phyloP scores from a whole-genome alignment of 2,329 filamentous ascomycete genomes.

The Diaporthe amygdali region DNA sequence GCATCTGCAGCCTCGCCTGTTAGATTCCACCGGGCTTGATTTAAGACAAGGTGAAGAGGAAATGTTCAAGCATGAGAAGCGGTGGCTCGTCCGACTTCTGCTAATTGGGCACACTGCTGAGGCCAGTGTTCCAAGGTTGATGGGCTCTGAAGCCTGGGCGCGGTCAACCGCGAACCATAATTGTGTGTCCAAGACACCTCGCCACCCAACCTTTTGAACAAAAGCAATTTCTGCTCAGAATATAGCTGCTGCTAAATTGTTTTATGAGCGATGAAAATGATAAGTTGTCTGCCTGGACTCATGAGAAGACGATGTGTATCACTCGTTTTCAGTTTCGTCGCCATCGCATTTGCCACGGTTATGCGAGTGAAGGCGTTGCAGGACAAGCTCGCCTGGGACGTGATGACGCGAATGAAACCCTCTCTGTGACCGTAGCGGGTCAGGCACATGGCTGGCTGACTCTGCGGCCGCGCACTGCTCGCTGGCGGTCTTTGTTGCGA shows the following conservation, averaged over 20 bases:
- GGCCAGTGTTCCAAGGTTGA: neutral
- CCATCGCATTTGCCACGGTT: neutral
- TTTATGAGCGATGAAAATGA: neutral
- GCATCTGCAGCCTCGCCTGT: neutral
- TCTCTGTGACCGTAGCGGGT: constrained; percentile 2
- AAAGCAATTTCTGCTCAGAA: neutral
- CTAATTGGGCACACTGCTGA: neutral
- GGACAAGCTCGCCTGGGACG: neutral
- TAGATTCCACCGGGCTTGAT: neutral
- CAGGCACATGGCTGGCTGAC: neutral
- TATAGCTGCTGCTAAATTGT: neutral
- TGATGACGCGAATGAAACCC: constrained; percentile 2
- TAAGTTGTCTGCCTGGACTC: no score
- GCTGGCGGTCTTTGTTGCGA: neutral
- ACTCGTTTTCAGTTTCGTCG: neutral
- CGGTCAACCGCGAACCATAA: neutral
- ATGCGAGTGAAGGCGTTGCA: neutral
- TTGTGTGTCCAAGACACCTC: neutral
- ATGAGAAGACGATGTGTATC: no score
- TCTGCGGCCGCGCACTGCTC: neutral
- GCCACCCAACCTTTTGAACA: neutral
- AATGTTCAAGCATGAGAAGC: no score
- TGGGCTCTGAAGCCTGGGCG: neutral
- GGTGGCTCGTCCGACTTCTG: neutral
- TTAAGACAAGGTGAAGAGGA: neutral